Evolutionary conservation across 2,329 filamentous ascomycete species (phyloP).

Genomic region (Tolypocladium inflatum): DNA sequence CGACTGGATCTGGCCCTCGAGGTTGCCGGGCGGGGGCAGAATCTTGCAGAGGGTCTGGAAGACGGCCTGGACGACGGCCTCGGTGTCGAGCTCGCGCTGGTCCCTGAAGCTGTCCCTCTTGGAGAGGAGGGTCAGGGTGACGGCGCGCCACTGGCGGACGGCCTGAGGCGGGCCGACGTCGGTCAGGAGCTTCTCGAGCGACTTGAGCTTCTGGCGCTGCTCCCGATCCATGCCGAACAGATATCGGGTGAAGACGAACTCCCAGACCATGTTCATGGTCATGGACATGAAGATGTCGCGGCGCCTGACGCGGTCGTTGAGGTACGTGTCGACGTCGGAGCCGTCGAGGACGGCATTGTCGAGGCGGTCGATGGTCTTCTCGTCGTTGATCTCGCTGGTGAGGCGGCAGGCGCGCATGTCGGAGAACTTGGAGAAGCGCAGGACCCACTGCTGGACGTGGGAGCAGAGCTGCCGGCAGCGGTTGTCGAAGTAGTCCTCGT

Average conservation of each 20-base stretch:
- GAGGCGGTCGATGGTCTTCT: constrained; percentile 87
- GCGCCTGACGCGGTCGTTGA: constrained; percentile 77
- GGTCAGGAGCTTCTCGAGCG: constrained; percentile 79
- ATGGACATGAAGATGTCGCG: constrained; percentile 98
- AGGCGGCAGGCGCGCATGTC: constrained; percentile 81
- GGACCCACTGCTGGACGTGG: constrained; percentile 94
- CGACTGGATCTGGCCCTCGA: constrained; percentile 71
- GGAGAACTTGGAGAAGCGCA: constrained; percentile 96
- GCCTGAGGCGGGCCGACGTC: constrained; percentile 82
- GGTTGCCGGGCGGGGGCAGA: constrained; percentile 74
- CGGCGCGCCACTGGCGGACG: constrained; percentile 96
- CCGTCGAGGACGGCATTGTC: constrained; percentile 93
- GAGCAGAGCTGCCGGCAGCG: constrained; percentile 92
- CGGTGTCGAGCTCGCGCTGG: constrained; percentile 82
- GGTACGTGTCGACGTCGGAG: constrained; percentile 80
- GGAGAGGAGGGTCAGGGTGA: constrained; percentile 81
- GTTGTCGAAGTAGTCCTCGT: constrained; percentile 92
- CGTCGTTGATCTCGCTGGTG: constrained; percentile 76
- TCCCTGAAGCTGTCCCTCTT: constrained; percentile 69
- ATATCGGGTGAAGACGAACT: constrained; percentile 95
- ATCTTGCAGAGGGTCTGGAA: constrained; percentile 76
- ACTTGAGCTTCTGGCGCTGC: constrained; percentile 94
- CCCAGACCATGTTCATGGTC: constrained; percentile 98
- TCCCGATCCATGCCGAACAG: constrained; percentile 98
- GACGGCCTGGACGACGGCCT: constrained; percentile 83